Conservation (phyloP, 164 flowering plant genomes). For the Hamamelis virginiana region DNA sequence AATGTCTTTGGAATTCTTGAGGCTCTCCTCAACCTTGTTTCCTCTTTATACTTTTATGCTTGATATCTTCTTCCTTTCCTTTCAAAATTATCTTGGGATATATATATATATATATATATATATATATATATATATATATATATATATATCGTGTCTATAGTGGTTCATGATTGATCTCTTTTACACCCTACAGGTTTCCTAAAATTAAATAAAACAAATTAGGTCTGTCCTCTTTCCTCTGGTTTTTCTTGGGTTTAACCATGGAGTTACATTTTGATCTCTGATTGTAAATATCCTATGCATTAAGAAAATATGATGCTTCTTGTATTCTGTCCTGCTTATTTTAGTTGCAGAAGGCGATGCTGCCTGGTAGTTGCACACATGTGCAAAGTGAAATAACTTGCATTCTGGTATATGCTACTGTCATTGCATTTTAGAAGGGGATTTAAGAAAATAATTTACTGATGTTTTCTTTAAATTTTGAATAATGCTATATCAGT, state of each 20-base stretch:
- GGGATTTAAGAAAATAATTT: too few species aligned
- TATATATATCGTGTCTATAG: constrained; percentile 13
- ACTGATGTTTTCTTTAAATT: too few species aligned
- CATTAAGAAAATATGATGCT: background rate
- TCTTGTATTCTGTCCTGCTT: background rate
- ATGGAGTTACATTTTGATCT: background rate
- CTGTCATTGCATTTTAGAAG: too few species aligned
- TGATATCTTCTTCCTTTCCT: background rate
- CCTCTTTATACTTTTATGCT: constrained; percentile 12
- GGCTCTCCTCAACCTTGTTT: background rate
- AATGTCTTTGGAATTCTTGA: too few species aligned
- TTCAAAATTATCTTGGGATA: background rate
- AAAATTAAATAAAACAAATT: background rate
- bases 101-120: too few species aligned
- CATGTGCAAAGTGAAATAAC: too few species aligned
- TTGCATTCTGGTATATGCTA: too few species aligned
- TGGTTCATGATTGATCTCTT: constrained; percentile 4
- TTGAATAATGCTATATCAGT: too few species aligned
- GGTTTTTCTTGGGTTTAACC: background rate
- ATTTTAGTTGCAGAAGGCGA: background rate
- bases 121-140: too few species aligned
- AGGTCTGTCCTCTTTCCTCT: too few species aligned
- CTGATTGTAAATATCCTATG: background rate
- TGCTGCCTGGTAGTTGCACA: background rate
- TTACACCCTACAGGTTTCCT: background rate